A percentile compares a stretch with the other conserved stretches of the same genome.
Conservation (phyloP, 2,329 filamentous ascomycete genomes). For the Sarocladiaceae sp. region DNA sequence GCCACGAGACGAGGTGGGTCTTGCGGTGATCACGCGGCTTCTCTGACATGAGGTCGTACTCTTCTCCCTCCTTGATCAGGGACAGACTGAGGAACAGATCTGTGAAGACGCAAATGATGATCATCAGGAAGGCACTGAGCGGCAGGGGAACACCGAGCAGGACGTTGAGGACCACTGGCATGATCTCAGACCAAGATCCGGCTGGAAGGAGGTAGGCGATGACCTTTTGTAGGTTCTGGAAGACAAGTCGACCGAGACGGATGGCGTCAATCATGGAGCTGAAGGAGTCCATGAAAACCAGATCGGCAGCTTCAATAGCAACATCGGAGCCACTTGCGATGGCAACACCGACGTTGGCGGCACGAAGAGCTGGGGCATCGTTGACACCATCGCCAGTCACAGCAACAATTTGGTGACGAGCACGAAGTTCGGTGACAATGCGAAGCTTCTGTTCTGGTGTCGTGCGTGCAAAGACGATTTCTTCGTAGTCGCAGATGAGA, state of each 20-base stretch:
- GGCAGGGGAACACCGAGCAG: slow-evolving; percentile 51
- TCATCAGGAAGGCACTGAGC: slow-evolving; percentile 51
- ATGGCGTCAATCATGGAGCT: slow-evolving; percentile 67
- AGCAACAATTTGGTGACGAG: slow-evolving; percentile 55
- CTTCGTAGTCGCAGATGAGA: slow-evolving; percentile 43
- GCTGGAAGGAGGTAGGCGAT: slow-evolving; percentile 44
- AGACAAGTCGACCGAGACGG: slow-evolving; percentile 33
- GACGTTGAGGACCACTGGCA: slow-evolving; percentile 52
- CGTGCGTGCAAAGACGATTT: slow-evolving; percentile 69
- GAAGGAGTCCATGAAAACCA: slow-evolving; percentile 67
- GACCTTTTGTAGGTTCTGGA: slow-evolving; percentile 38
- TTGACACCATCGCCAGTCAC: slow-evolving; percentile 74
- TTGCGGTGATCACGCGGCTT: slow-evolving; percentile 45
- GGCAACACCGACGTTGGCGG: slow-evolving; percentile 65
- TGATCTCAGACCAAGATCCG: slow-evolving; percentile 52
- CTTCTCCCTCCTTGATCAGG: slow-evolving; percentile 52
- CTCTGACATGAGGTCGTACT: slow-evolving; percentile 47
- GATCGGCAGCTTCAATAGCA: slow-evolving; percentile 59
- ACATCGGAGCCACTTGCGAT: slow-evolving; percentile 62
- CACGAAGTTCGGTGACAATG: slow-evolving; percentile 65
- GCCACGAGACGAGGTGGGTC: slow-evolving; percentile 47
- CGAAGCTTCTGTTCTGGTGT: slow-evolving; percentile 75
- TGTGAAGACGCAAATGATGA: slow-evolving; percentile 54
- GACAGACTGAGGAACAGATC: slow-evolving; percentile 47
- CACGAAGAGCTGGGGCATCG: slow-evolving; percentile 61